Evolutionary conservation across 2,329 filamentous ascomycete genomes (phyloP).

Genomic region (Cryphonectria parasitica): DNA sequence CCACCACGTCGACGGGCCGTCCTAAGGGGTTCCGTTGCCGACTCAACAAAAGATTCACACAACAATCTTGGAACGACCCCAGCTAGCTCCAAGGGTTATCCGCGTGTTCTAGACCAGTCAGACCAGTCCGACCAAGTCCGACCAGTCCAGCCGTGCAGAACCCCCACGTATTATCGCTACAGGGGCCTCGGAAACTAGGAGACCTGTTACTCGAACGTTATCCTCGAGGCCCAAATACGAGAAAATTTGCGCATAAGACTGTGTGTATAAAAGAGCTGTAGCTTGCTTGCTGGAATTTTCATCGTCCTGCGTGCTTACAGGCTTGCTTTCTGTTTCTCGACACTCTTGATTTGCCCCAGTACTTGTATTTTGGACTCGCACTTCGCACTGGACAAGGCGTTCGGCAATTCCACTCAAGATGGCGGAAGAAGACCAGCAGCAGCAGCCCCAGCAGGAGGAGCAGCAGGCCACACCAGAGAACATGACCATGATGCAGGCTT

Average conservation of each 20-base stretch:
- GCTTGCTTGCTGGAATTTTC: background rate
- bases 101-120: background rate
- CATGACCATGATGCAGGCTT: conserved; percentile 68
- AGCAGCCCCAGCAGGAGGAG: background rate
- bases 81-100: background rate
- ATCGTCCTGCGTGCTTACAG: too few species aligned
- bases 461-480: conserved; percentile 45
- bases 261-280: background rate
- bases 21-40: background rate
- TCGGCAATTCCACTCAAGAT: conserved; percentile 29
- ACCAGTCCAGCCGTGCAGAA: background rate
- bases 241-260: background rate
- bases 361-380: background rate
- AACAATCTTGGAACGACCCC: conserved; percentile 6
- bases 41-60: background rate
- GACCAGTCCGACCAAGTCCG: background rate
- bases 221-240: background rate
- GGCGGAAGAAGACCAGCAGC: conserved; percentile 25
- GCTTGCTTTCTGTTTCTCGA: background rate
- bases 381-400: background rate
- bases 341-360: background rate
- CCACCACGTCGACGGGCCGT: background rate
- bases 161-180: background rate
- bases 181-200: background rate
- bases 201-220: background rate